These are phyloP conservation scores for Stagonosporopsis chrysanthemi DNA, from an alignment of 2,329 filamentous ascomycete species.

Conservation along the genomic window DNA sequence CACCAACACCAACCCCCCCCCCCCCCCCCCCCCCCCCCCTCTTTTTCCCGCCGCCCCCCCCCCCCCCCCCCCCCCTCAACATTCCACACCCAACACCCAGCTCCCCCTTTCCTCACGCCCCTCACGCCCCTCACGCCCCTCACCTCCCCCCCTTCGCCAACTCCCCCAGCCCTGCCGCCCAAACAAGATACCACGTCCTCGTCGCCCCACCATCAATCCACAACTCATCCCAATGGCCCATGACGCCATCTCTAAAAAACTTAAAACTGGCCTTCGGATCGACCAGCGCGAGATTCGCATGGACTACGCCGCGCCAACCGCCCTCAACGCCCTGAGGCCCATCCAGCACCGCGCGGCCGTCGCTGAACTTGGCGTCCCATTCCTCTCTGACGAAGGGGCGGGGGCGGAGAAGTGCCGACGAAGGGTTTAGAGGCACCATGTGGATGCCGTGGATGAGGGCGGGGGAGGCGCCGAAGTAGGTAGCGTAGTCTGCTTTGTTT, in stretches of 20 bases:
- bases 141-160: constrained; percentile 15
- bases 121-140: too few species aligned
- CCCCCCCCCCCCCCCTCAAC: too few species aligned
- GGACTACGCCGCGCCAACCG: constrained; percentile 87
- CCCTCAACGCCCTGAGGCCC: constrained; percentile 50
- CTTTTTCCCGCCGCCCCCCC: too few species aligned
- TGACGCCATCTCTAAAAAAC: constrained; percentile 74
- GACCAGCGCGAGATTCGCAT: constrained; percentile 80
- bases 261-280: constrained; percentile 73
- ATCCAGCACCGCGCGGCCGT: constrained; percentile 61
- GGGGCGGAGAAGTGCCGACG: constrained; percentile 71
- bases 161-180: constrained; percentile 38
- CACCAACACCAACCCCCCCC: too few species aligned
- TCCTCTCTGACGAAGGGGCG: constrained; percentile 75
- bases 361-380: constrained; percentile 72
- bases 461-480: constrained; percentile 74
- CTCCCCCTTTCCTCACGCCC: too few species aligned
- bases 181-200: constrained; percentile 46
- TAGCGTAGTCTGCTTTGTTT: constrained; percentile 89
- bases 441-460: constrained; percentile 82
- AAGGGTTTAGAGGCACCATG: constrained; percentile 79
- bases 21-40: too few species aligned
- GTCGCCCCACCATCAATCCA: constrained; percentile 81
- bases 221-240: constrained; percentile 62
- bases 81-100: too few species aligned